These are phyloP conservation scores for Monilinia polystroma DNA, from an alignment of 2,329 filamentous ascomycete genomes.

Conservation along the genomic window DNA sequence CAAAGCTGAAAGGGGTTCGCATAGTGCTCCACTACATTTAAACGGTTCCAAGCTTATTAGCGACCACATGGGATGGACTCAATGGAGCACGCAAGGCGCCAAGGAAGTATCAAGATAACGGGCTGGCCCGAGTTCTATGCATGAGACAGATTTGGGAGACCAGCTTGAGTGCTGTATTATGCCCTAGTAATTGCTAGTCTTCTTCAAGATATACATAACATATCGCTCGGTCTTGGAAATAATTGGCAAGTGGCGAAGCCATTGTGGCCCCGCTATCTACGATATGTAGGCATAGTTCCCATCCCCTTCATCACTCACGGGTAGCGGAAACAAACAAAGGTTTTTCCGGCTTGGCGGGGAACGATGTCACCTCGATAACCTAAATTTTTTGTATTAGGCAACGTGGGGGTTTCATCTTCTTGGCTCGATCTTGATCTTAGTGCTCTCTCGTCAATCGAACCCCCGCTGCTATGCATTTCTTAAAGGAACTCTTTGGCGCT, in stretches of 20 bases:
- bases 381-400: neutral
- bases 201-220: constrained; percentile 1
- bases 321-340: constrained; percentile 3
- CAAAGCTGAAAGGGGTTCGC: constrained; percentile 15
- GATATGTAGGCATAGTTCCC: constrained; percentile 11
- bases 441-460: neutral
- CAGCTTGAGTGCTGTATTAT: neutral
- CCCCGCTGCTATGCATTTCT: constrained; percentile 9
- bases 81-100: constrained; percentile 9
- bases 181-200: neutral
- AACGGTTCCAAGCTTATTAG: constrained; percentile 2
- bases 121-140: constrained; percentile 10
- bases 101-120: constrained; percentile 9
- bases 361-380: constrained; percentile 12
- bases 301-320: neutral
- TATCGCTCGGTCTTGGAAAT: constrained; percentile 11
- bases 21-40: constrained; percentile 14
- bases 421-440: too few relatives aligned
- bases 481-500: constrained; percentile 15
- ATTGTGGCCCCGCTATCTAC: constrained; percentile 10
- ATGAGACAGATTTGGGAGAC: constrained; percentile 11
- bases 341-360: constrained; percentile 13
- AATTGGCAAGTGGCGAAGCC: constrained; percentile 10
- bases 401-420: neutral
- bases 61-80: neutral